phyloP scores from a whole-genome alignment of 2,329 filamentous ascomycete species.

The Nemania sp. region DNA sequence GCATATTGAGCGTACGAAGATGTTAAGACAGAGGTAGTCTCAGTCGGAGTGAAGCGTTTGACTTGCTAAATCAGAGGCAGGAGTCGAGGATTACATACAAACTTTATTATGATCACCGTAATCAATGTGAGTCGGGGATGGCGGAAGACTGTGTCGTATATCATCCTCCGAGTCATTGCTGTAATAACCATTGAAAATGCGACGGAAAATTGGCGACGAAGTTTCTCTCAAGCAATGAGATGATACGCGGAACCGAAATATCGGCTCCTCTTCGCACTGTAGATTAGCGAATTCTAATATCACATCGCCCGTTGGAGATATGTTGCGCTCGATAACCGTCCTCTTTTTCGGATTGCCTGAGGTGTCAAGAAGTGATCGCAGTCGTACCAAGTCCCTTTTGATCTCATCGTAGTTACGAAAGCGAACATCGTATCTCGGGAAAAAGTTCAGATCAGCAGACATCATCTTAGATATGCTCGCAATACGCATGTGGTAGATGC shows the following conservation, averaged over 20 bases:
- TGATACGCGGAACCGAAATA: slow-evolving; percentile 55
- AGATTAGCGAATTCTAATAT: slow-evolving; percentile 57
- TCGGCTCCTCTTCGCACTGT: slow-evolving; percentile 42
- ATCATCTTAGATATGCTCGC: slow-evolving; percentile 48
- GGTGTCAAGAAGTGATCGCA: slow-evolving; percentile 47
- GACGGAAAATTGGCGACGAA: slow-evolving; percentile 54
- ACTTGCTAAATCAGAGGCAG: too few relatives aligned
- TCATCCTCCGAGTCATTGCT: slow-evolving; percentile 40
- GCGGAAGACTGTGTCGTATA: slow-evolving; percentile 36
- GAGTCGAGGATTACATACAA: slow-evolving; percentile 22
- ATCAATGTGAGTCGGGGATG: slow-evolving; percentile 42
- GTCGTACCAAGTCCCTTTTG: slow-evolving; percentile 46
- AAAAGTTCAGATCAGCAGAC: slow-evolving; percentile 50
- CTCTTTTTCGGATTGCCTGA: slow-evolving; percentile 47
- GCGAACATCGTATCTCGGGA: slow-evolving; percentile 49
- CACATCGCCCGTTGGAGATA: slow-evolving; percentile 51
- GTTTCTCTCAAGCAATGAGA: slow-evolving; percentile 54
- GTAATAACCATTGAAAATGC: slow-evolving; percentile 46
- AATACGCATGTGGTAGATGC: slow-evolving; percentile 52
- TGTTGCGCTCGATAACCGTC: slow-evolving; percentile 46
- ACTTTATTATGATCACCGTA: slow-evolving; percentile 45
- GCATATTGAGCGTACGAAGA: background rate
- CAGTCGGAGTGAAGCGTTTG: too few relatives aligned
- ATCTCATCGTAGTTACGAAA: slow-evolving; percentile 52
- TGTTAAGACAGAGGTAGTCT: too few relatives aligned